Base-by-base conservation (phyloP, 257 asterid genomes). In the Solanum lycopersicoides region DNA sequence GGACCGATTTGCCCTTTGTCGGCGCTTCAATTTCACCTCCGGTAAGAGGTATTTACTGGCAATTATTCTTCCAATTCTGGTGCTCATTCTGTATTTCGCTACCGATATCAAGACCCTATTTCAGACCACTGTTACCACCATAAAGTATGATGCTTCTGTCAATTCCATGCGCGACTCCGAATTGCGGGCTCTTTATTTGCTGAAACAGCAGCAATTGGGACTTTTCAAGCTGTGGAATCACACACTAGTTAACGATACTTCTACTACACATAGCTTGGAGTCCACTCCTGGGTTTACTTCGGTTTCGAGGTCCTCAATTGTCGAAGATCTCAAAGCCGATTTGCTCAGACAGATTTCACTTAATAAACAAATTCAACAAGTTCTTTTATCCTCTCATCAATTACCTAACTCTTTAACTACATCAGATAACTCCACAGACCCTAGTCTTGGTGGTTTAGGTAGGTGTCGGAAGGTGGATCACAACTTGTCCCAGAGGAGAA, bases 161-260 rank as follows among this genome's bases (percentile, higher is more conserved):
- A 92, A 87, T 90, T 92, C 95, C 53, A 95, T 96, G 98, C 99
- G 98, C 53, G 95, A 97, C 79, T 93, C 99, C 50, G 98, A 97
- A 84, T 91, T 97, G 20, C 94, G 90, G 3, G 97, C 98, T 47
- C 89, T 96, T 87, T 91, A 90, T 92, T 89, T 97, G 91, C 97
- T 97, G 60, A 91, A 86, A 86, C 96, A 91, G 90, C 99, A 97
- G 92, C 96, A 96, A 59, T 53, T 92, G 86, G 97, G 93, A 89
- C 98, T 96, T 90, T 86, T 91, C 80, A 92, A 91, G 89, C 90
- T 95, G 89, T 94, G 94, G 94, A 95, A 95, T 89, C 90, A 90
- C 75, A 91, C 95, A 74, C 82, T 87, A 79, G 87, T 18, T 50
- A 82, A 82, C 50, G 45, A 82, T 72, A 88, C 83, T 86, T 66